Evolutionary conservation across 176 grass and related monocot genomes (phyloP).

Genomic region (Phyllostachys edulis): DNA sequence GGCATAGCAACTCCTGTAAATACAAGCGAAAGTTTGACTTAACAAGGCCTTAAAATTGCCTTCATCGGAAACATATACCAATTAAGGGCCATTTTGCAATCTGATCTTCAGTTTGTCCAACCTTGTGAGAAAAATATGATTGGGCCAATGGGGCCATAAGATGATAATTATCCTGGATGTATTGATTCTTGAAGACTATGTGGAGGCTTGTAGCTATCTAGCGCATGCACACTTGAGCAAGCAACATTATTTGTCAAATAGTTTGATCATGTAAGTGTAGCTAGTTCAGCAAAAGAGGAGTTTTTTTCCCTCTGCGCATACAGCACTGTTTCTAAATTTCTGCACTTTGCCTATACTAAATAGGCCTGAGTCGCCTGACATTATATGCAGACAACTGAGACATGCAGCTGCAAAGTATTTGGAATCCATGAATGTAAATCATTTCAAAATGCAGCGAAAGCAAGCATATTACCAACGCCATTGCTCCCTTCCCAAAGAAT

Average conservation of each 20-base stretch:
- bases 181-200: neutral
- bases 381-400: constrained; percentile 14
- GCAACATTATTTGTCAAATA: neutral
- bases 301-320: neutral
- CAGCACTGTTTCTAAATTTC: neutral
- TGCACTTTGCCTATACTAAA: neutral
- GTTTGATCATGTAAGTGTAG: neutral
- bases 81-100: neutral
- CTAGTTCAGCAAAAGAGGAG: neutral
- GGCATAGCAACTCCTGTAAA: constrained; percentile 18
- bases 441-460: constrained; percentile 25
- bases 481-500: constrained; percentile 69
- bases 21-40: neutral
- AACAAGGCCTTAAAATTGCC: neutral
- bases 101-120: neutral
- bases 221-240: constrained; percentile 9
- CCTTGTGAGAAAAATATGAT: neutral
- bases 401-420: constrained; percentile 2
- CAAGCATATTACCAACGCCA: constrained; percentile 61
- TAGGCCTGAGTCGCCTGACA: constrained; percentile 9
- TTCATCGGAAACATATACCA: neutral
- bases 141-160: neutral
- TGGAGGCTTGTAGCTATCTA: neutral
- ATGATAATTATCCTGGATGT: neutral
- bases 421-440: neutral